phyloP scores from a whole-genome alignment of 1,284 basidiomycete genomes.

The Thelephora terrestris region DNA sequence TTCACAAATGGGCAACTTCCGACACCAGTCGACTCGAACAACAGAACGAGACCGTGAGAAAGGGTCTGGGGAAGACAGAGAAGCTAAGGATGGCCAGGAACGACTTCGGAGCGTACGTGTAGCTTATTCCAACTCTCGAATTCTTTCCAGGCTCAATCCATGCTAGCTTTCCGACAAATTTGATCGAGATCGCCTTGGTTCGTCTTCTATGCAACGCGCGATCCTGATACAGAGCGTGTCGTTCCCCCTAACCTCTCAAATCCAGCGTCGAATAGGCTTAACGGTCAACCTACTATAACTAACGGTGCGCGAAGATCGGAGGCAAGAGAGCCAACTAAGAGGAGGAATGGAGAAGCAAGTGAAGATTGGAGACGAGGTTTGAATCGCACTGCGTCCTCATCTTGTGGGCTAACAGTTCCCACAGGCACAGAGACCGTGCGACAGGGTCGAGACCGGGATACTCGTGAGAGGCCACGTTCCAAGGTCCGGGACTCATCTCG shows the following conservation, averaged over 20 bases:
- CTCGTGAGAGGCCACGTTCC: conserved; percentile 48
- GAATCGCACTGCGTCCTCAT: conserved; percentile 10
- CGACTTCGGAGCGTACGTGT: conserved; percentile 56
- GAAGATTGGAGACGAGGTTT: conserved; percentile 77
- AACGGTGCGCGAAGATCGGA: conserved; percentile 41
- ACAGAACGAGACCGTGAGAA: conserved; percentile 55
- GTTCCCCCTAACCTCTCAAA: conserved; percentile 47
- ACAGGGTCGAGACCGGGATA: conserved; percentile 45
- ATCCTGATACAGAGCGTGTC: conserved; percentile 60
- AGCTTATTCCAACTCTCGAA: conserved; percentile 4
- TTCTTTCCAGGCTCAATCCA: conserved; percentile 9
- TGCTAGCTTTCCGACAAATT: conserved; percentile 72
- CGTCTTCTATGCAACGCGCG: conserved; percentile 29
- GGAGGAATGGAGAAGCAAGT: conserved; percentile 58
- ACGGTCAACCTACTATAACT: conserved; percentile 28
- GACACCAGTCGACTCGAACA: conserved; percentile 69
- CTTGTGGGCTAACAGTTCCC: not conserved
- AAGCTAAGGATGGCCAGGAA: conserved; percentile 69
- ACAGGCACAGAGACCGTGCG: conserved; percentile 42
- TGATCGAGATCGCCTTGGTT: conserved; percentile 66
- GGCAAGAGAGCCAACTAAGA: conserved; percentile 47
- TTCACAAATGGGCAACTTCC: conserved; percentile 84
- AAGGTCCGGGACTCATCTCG: conserved; percentile 50
- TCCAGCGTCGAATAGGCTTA: conserved; percentile 30
- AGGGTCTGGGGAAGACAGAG: conserved; percentile 51